These are phyloP conservation scores for Leishmania major DNA, from an alignment of 208 protist species.

Conservation along the genomic window DNA sequence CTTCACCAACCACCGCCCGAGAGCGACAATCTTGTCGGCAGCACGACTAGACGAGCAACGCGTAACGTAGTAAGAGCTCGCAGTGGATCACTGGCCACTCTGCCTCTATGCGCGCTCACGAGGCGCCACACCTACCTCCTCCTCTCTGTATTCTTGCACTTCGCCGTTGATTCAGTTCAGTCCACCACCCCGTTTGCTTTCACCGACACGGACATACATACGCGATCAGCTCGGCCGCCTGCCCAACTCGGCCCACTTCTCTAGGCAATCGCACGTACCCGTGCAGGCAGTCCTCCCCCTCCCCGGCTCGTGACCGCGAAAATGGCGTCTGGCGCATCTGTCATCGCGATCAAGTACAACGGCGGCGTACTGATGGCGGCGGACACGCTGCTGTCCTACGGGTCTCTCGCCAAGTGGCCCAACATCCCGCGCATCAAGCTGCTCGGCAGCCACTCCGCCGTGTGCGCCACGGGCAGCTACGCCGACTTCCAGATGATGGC, in stretches of 20 bases:
- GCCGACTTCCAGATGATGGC: constrained; percentile 97
- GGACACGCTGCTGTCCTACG: constrained; percentile 98
- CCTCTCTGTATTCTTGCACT: background rate
- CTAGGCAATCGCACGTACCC: background rate
- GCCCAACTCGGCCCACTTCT: background rate
- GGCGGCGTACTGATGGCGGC: constrained; percentile 95
- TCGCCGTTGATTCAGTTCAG: background rate
- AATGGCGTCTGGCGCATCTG: constrained; percentile 96
- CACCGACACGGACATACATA: background rate
- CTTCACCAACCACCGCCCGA: background rate
- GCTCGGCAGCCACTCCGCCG: constrained; percentile 85
- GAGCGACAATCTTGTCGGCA: background rate
- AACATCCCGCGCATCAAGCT: constrained; percentile 90
- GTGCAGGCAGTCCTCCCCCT: background rate
- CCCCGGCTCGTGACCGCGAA: background rate
- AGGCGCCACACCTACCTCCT: background rate
- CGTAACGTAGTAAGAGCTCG: background rate
- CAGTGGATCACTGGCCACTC: background rate
- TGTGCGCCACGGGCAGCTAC: constrained; percentile 96
- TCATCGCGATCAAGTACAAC: constrained; percentile 97
- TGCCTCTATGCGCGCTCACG: background rate
- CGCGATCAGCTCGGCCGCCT: background rate
- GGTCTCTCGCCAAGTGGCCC: constrained; percentile 96
- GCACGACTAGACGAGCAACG: background rate
- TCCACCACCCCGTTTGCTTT: background rate